Base-by-base conservation (phyloP, 2,329 filamentous ascomycete genomes). In the Byssothecium circinans region DNA sequence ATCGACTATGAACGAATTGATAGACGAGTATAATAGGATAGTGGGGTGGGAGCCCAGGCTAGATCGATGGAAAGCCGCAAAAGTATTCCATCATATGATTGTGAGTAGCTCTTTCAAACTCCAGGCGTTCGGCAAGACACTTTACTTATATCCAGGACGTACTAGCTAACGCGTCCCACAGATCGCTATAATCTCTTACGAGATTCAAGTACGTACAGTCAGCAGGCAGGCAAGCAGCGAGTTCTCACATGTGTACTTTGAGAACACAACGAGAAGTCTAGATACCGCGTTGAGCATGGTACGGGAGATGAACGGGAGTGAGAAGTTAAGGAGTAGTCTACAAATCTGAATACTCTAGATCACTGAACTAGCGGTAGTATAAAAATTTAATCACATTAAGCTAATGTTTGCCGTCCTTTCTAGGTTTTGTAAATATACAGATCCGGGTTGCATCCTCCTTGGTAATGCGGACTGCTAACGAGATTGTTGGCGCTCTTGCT, bases 11-110 rank as follows among this genome's bases (percentile, higher is more conserved):
- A 73, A 80, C 6, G 75, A 86, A 47, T 75, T 83, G 48, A 60
- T 88, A 34, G 65, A 72, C 37, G 88, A 85, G 83, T 91, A 90
- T 69, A 67, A 74, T 17, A 76, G 82, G 50, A 78, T 81, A 10
- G 82, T 84, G 1, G 86, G 86, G n/a, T 95, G 88, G 80, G 80
- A 91, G 70, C 83, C 87, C 10, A 60, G 29, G 40, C 37, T 44
- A 39, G 65, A 68, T 50, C 53, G 57, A 33, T 69, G 65, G 66
- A 61, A 69, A 39, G 56, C 68, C 45, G 65, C 64, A 10, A 67
- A 66, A 41, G 53, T 66, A 4, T 70, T 70, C 30, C 63, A 69
- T 52, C 45, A 67, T 49, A 68, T 70, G 64, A 62, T 65, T 43
- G 65, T 65, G 45, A 49, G 23, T 25, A 25, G 23, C 23, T 25